Evolutionary conservation across 257 asterid genomes (phyloP), one percentile per base, ranked within the genome.

Genomic region (Thymus mandschuricus): DNA sequence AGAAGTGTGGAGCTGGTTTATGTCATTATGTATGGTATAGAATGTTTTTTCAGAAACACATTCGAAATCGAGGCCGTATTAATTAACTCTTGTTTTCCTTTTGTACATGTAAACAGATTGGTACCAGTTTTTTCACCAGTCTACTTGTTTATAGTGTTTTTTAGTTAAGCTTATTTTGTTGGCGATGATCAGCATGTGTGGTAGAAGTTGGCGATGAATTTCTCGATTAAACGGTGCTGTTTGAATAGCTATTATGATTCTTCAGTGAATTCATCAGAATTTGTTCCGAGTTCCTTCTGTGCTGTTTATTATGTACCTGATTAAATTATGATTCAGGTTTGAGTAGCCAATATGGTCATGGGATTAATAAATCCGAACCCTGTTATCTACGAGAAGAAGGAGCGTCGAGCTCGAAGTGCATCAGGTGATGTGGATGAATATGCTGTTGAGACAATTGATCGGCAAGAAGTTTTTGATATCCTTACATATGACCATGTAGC

Each of bases 321-420:
- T 65, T 3, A 43, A 60, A 57, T 73, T 21, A 0, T 21, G 21
- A 21, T 21, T 21, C 21, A 21, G 21, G 21, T 21, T 21, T 21
- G 21, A 21, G 21, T 21, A 21, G 21, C 21, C 21, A 21, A 21
- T 21, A 21, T 21, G 21, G 21, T 21, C 21, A 0, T 86, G 5
- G 86, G 82, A 76, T 78, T 91, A 57, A 93, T 93, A 75, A 93
- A 93, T 62, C 96, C 97, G 15, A 91, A 93, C 71, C 98, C 98
- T 21, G 49, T 80, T 50, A 84, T 93, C 40, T 91, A 93, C 55
- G 96, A 83, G 72, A 91, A 78, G 79, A 88, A 86, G 85, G 96
- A 91, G 83, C 98, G 97, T 33, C 89, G 80, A 75, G 60, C 83
- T 65, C 84, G 97, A 66, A 71, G 31, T 69, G 49, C 81, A 55